These are phyloP conservation scores for Penicillium psychrosexuale DNA, from an alignment of 2,329 filamentous ascomycete species.

Conservation along the genomic window DNA sequence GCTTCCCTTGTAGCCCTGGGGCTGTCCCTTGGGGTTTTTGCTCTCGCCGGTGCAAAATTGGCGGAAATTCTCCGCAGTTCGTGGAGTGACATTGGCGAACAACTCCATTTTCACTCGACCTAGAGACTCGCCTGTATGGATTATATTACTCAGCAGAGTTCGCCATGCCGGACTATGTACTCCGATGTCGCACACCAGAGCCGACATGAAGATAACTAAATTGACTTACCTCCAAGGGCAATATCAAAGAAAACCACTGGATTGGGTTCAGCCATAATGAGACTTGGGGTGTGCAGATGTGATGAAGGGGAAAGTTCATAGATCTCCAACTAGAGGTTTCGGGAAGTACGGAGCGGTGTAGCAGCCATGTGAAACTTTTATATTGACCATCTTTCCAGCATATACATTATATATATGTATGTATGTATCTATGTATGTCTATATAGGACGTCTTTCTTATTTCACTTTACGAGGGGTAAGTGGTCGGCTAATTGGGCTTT, in stretches of 20 bases:
- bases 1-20: conserved; percentile 90
- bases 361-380: neutral
- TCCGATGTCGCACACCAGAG: neutral
- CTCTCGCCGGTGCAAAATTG: conserved; percentile 95
- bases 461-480: neutral
- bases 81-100: conserved; percentile 77
- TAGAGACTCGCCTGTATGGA: conserved; percentile 70
- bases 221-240: conserved; percentile 45
- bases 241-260: conserved; percentile 52
- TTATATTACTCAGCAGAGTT: neutral
- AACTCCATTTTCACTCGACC: conserved; percentile 89
- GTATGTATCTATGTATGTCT: neutral
- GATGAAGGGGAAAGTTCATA: neutral
- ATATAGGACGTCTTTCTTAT: neutral
- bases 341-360: neutral
- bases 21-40: conserved; percentile 70
- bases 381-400: neutral
- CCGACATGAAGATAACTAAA: neutral
- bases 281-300: neutral
- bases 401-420: neutral
- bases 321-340: neutral
- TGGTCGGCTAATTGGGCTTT: neutral
- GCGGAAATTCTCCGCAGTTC: conserved; percentile 93
- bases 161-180: neutral
- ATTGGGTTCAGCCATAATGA: conserved; percentile 24